A percentile compares a stretch with the other conserved stretches of the same genome.
Conservation (phyloP, 495 filamentous ascomycete genomes). For the Usnea hakonensis region DNA sequence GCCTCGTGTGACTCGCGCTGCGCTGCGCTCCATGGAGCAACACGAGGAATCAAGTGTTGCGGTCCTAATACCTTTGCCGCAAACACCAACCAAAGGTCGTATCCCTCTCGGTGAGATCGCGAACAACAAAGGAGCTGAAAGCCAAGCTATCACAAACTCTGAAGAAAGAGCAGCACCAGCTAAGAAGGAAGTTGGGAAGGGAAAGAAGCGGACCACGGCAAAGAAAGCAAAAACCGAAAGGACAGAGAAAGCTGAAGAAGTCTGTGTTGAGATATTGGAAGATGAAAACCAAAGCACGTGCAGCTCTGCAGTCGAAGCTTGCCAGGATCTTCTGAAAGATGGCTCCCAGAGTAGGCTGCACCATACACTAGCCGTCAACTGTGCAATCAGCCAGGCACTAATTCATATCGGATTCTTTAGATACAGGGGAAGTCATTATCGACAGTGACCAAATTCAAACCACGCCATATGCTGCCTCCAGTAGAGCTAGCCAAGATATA, state of each 20-base stretch:
- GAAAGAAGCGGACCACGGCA: slow-evolving; percentile 29
- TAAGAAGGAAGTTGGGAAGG: slow-evolving; percentile 25
- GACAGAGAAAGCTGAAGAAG: slow-evolving; percentile 10
- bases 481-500: slow-evolving; percentile 1
- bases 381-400: background rate
- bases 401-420: background rate
- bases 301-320: slow-evolving; percentile 24
- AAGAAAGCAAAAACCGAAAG: slow-evolving; percentile 23
- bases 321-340: slow-evolving; percentile 14
- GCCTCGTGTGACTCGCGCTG: slow-evolving; percentile 31
- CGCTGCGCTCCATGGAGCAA: slow-evolving; percentile 21
- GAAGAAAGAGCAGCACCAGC: slow-evolving; percentile 24
- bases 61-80: slow-evolving; percentile 16
- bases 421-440: background rate
- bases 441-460: slow-evolving; percentile 10
- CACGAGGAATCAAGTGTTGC: slow-evolving; percentile 19
- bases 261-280: slow-evolving; percentile 19
- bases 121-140: slow-evolving; percentile 7
- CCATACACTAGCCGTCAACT: background rate
- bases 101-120: slow-evolving; percentile 24
- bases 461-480: slow-evolving; percentile 12
- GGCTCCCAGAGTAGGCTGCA: slow-evolving; percentile 6
- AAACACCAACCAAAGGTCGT: slow-evolving; percentile 18
- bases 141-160: slow-evolving; percentile 14
- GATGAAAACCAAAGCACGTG: slow-evolving; percentile 21